Evolutionary conservation across 2,329 filamentous ascomycete species (phyloP).

Genomic region (Neonectria magnoliae): DNA sequence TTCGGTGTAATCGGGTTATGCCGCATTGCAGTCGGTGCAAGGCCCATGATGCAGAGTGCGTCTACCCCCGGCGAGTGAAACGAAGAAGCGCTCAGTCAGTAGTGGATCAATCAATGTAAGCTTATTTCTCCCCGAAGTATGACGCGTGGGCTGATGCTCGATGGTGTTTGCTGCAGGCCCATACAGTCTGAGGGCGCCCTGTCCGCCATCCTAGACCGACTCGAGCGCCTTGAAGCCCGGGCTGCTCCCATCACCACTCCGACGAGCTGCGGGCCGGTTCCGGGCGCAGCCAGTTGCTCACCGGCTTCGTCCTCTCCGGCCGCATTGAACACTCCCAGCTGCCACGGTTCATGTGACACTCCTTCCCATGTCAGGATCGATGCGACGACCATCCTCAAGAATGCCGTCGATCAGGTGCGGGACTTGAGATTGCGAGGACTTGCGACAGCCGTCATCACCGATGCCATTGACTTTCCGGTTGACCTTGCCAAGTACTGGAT

Average conservation of each 20-base stretch:
- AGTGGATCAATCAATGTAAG: constrained; percentile 33
- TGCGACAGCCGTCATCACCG: constrained; percentile 35
- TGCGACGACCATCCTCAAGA: constrained; percentile 40
- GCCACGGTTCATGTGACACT: constrained; percentile 17
- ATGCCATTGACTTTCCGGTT: constrained; percentile 38
- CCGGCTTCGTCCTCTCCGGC: constrained; percentile 30
- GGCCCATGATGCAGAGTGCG: constrained; percentile 39
- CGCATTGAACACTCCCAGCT: constrained; percentile 15
- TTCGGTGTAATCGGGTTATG: constrained; percentile 45
- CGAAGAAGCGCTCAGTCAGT: constrained; percentile 34
- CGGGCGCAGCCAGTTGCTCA: constrained; percentile 27
- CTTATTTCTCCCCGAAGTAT: not conserved
- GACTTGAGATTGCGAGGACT: constrained; percentile 37
- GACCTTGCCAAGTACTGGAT: constrained; percentile 44
- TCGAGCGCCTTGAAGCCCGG: constrained; percentile 44
- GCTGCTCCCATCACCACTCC: constrained; percentile 9
- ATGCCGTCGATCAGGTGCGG: constrained; percentile 44
- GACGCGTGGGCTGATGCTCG: constrained; percentile 11
- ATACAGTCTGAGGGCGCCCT: constrained; percentile 31
- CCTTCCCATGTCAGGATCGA: constrained; percentile 32
- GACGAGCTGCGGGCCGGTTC: constrained; percentile 8
- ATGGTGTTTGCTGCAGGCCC: constrained; percentile 18
- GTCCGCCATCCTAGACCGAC: constrained; percentile 42
- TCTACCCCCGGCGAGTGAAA: constrained; percentile 43
- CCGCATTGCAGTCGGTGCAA: constrained; percentile 43